Conservation (phyloP, 768 basidiomycete species). For the Boletus barrowsii region DNA sequence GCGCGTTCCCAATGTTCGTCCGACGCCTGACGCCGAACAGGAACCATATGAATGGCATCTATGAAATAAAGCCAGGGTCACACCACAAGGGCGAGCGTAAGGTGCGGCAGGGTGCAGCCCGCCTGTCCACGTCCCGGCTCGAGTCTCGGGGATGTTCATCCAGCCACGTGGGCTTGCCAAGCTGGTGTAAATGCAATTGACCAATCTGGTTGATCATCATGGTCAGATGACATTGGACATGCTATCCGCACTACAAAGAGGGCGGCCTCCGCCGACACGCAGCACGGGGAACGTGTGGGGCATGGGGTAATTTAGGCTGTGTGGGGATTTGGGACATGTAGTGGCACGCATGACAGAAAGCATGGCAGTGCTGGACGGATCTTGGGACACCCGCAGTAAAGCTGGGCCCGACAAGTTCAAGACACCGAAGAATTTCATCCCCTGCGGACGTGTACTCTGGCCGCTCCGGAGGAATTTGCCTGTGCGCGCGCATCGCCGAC, state of each 20-base stretch:
- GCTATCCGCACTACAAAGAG: no score
- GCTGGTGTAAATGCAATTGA: conserved; percentile 5
- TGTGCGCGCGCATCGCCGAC: conserved; percentile 3
- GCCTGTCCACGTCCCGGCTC: neutral
- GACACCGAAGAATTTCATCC: neutral
- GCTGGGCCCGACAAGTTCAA: neutral
- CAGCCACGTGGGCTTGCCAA: conserved; percentile 19
- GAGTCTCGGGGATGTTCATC: neutral
- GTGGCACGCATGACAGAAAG: neutral
- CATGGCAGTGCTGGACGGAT: conserved; percentile 22
- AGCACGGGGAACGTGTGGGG: conserved; percentile 18
- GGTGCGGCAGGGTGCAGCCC: neutral
- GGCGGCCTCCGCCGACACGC: conserved; percentile 23
- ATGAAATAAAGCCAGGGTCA: conserved; percentile 1
- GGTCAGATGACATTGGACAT: conserved; percentile 5
- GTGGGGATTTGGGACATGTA: conserved; percentile 8
- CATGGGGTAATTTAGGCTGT: conserved; percentile 26
- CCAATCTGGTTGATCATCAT: neutral
- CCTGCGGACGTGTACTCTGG: no score
- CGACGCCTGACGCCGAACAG: neutral
- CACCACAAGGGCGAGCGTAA: neutral
- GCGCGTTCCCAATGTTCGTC: neutral
- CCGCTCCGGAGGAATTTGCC: neutral
- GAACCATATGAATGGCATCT: neutral
- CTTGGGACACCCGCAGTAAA: conserved; percentile 14